Conservation (phyloP, 306 rosid genomes). For the Quercus parvula region DNA sequence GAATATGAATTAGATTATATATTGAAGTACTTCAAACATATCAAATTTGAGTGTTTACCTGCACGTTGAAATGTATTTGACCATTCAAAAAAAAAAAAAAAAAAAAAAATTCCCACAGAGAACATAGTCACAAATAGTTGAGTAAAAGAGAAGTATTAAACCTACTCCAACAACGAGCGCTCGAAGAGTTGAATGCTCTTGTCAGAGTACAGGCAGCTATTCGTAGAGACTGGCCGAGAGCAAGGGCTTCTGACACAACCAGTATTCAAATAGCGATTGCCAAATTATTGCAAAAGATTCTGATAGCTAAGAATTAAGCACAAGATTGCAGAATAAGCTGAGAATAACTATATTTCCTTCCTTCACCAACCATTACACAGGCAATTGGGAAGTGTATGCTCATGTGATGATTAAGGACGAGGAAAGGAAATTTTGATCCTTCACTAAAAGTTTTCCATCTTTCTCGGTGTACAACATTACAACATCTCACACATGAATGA, state of each 20-base stretch:
- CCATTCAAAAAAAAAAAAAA: too few relatives aligned
- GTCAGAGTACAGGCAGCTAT: constrained; percentile 74
- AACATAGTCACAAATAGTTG: not conserved
- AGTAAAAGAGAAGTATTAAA: constrained; percentile 7
- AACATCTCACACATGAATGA: not conserved
- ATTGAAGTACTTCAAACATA: too few relatives aligned
- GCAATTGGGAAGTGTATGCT: too few relatives aligned
- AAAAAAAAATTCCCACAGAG: not conserved
- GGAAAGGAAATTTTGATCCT: too few relatives aligned
- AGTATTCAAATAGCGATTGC: constrained; percentile 94
- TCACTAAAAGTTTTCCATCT: too few relatives aligned
- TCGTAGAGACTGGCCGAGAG: constrained; percentile 84
- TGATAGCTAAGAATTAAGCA: not conserved
- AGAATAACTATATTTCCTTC: not conserved
- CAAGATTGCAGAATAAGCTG: not conserved
- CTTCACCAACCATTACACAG: not conserved
- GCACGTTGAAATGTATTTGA: not conserved
- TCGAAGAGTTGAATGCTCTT: constrained; percentile 79
- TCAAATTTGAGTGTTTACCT: too few relatives aligned
- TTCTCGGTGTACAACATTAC: not conserved
- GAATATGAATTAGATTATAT: too few relatives aligned
- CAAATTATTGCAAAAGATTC: constrained; percentile 66
- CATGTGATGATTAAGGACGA: too few relatives aligned
- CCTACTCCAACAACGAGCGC: constrained; percentile 99
- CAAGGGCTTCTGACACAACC: constrained; percentile 92